Conservation (phyloP, 2,329 filamentous ascomycete genomes). For the Xylaria sp. region DNA sequence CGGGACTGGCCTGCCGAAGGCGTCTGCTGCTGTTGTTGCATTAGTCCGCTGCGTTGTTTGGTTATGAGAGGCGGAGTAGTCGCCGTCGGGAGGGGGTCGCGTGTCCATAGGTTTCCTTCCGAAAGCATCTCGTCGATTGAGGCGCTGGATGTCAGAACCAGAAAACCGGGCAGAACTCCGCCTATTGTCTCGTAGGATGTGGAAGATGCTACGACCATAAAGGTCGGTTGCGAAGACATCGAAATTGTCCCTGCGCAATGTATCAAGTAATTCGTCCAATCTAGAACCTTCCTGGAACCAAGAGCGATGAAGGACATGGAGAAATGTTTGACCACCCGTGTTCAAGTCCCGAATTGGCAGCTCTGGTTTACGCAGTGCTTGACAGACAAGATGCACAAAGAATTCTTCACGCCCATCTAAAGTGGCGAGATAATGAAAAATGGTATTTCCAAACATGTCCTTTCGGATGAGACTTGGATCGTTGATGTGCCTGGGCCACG, state of each 20-base stretch:
- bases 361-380: constrained; percentile 24
- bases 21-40: constrained; percentile 15
- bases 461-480: constrained; percentile 44
- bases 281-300: constrained; percentile 37
- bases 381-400: constrained; percentile 32
- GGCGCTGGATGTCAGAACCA: constrained; percentile 39
- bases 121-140: constrained; percentile 57
- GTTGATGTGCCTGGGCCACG: constrained; percentile 34
- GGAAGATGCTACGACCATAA: constrained; percentile 41
- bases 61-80: not conserved
- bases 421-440: constrained; percentile 50
- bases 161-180: constrained; percentile 30
- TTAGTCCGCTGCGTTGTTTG: constrained; percentile 20
- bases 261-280: constrained; percentile 33
- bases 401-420: constrained; percentile 18
- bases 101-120: constrained; percentile 37
- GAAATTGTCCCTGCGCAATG: constrained; percentile 30
- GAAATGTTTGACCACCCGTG: constrained; percentile 41
- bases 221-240: constrained; percentile 39
- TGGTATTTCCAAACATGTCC: constrained; percentile 59
- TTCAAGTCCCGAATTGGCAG: constrained; percentile 39
- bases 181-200: constrained; percentile 41
- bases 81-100: constrained; percentile 4
- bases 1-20: constrained; percentile 9
- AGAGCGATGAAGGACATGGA: constrained; percentile 41